Base-by-base conservation (phyloP, 2,329 filamentous ascomycete species). In the Pseudocercospora vitis region DNA sequence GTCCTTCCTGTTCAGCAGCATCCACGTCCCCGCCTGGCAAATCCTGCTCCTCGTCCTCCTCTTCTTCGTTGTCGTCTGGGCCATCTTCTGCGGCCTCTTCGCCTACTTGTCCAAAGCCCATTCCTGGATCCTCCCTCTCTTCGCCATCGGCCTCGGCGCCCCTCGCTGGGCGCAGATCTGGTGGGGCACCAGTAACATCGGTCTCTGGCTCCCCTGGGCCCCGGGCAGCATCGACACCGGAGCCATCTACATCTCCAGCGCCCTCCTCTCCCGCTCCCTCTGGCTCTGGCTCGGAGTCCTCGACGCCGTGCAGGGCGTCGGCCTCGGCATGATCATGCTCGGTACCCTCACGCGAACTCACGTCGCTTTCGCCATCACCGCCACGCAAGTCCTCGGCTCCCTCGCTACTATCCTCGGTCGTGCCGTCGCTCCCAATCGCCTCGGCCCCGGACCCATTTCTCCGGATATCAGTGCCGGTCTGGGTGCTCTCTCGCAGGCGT, bases 231-330 rank as follows among this genome's bases (percentile, higher is more conserved):
- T 56, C 33, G 54, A 56, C 1, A 48, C 45, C 18, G 57, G 57
- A 19, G 79, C 80, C 23, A 71, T 73, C 2, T 76, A 77, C 23
- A 68, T 79, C 0, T 72, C 76, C 2, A 75, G 78, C 2, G 80
- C 83, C 0, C 65, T 86, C 0, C 65, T 81, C 3, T 80, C 79
- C 1, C 75, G 83, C 23, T 73, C 75, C 47, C 68, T 86, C 3
- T 86, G 84, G 83, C 73, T 86, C 3, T 86, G 83, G 83, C 76
- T 86, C 0, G 83, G 84, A 28, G 76, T 85, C 3, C 72, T 86
- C 3, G 84, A 87, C 60, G 76, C 81, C 11, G 69, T 86, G 3
- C 84, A 87, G 65, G 82, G 83, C 23, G 78, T 86, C 1, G 83
- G 84, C 2, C 78, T 86, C 40, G 83, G 83, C 48, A 86, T 86